A percentile compares a stretch with the other conserved stretches of the same genome.
Evolutionary conservation across 495 filamentous ascomycete genomes (phyloP).

Genomic region (Coniosporium apollinis): DNA sequence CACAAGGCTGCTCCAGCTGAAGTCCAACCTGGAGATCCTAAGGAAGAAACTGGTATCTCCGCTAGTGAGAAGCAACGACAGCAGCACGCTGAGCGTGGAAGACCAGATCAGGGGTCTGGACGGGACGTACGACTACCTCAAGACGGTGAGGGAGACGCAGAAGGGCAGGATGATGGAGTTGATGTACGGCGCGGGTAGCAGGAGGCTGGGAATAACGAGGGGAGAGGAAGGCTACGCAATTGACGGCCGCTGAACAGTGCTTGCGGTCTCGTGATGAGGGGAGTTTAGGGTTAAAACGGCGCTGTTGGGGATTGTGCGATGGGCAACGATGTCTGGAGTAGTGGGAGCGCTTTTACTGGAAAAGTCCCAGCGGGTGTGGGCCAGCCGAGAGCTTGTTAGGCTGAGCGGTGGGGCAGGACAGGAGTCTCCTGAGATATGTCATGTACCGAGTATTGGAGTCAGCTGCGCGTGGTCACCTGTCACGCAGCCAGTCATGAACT

Average conservation of each 20-base stretch:
- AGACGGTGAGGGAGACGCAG: constrained; percentile 53
- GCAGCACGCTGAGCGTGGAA: constrained; percentile 52
- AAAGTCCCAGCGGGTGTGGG: too few relatives aligned
- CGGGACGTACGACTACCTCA: constrained; percentile 58
- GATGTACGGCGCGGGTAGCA: constrained; percentile 45
- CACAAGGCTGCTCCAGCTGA: constrained; percentile 56
- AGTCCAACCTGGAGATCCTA: constrained; percentile 63
- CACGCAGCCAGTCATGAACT: too few relatives aligned
- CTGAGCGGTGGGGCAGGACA: too few relatives aligned
- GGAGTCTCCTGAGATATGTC: too few relatives aligned
- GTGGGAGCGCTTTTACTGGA: too few relatives aligned
- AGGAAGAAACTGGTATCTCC: constrained; percentile 65
- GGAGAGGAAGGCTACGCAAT: neutral
- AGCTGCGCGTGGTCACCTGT: too few relatives aligned
- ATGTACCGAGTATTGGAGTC: too few relatives aligned
- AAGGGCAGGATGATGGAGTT: constrained; percentile 71
- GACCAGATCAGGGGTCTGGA: constrained; percentile 73
- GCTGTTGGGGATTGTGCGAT: too few relatives aligned
- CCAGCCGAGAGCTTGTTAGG: too few relatives aligned
- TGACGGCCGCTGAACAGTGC: neutral
- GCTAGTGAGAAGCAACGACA: constrained; percentile 51
- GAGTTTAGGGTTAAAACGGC: too few relatives aligned
- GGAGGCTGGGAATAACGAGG: constrained; percentile 3
- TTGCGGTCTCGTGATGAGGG: too few relatives aligned
- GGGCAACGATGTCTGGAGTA: too few relatives aligned